Conservation (phyloP, 345 rosid species). For the Euclidium syriacum region DNA sequence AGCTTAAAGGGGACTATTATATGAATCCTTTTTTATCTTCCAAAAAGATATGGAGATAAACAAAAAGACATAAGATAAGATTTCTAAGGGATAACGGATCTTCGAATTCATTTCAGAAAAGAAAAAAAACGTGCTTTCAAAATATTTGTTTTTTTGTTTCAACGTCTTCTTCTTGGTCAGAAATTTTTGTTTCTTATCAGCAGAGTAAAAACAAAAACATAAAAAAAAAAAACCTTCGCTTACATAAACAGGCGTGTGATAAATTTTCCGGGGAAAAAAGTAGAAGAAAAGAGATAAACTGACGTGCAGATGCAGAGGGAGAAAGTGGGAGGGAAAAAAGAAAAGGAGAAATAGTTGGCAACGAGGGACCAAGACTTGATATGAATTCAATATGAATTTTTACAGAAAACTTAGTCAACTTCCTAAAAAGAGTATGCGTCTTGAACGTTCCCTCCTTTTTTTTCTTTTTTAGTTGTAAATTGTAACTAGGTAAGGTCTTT, state of each 20-base stretch:
- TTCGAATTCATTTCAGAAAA: too few relatives aligned
- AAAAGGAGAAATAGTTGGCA: not conserved
- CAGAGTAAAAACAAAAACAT: not conserved
- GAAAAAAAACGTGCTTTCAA: not conserved
- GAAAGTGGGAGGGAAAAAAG: not conserved
- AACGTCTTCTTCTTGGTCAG: not conserved
- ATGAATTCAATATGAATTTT: too few relatives aligned
- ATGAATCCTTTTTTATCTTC: not conserved
- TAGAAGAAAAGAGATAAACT: not conserved
- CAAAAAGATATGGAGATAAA: not conserved
- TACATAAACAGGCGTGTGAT: not conserved
- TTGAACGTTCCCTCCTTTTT: too few relatives aligned
- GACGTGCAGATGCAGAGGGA: too few relatives aligned
- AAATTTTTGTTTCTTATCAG: not conserved
- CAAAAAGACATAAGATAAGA: not conserved
- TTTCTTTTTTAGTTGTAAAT: too few relatives aligned
- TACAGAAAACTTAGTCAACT: too few relatives aligned
- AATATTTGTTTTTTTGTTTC: not conserved
- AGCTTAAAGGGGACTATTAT: conserved; percentile 1
- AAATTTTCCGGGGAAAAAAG: not conserved
- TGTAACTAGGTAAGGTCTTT: too few relatives aligned
- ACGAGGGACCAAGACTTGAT: not conserved
- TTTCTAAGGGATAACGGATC: too few relatives aligned
- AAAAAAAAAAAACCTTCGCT: not conserved
- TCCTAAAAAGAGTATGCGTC: too few relatives aligned